phyloP scores from a whole-genome alignment of 768 basidiomycete species.

The Termitomyces sp. region DNA sequence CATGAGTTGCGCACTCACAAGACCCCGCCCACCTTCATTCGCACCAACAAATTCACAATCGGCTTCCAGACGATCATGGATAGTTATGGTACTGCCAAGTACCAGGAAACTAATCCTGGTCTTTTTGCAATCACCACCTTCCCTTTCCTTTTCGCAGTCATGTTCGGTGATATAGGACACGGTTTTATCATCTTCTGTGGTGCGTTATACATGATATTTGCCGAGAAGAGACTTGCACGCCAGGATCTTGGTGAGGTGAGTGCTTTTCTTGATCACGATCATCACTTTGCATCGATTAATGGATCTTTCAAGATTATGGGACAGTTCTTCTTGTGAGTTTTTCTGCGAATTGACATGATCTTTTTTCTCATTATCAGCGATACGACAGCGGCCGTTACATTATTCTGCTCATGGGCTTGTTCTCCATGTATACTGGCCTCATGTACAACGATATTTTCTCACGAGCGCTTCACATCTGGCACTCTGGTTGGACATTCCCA shows the following conservation, averaged over 20 bases:
- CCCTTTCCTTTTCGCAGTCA: conserved; percentile 98
- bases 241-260: conserved; percentile 69
- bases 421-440: conserved; percentile 94
- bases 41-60: conserved; percentile 94
- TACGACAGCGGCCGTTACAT: conserved; percentile 88
- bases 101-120: conserved; percentile 97
- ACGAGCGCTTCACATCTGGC: conserved; percentile 80
- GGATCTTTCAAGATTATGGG: conserved; percentile 55
- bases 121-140: conserved; percentile 89
- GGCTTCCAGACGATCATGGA: conserved; percentile 99
- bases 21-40: conserved; percentile 92
- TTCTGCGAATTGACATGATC: neutral
- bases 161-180: conserved; percentile 99
- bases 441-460: conserved; percentile 99
- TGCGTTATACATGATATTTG: conserved; percentile 79
- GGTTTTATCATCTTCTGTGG: conserved; percentile 75
- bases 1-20: conserved; percentile 86
- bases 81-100: conserved; percentile 89
- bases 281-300: neutral
- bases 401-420: conserved; percentile 95
- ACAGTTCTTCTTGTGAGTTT: conserved; percentile 87
- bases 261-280: conserved; percentile 3
- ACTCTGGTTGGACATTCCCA: conserved; percentile 83
- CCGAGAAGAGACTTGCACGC: conserved; percentile 77
- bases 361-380: conserved; percentile 8